Base-by-base conservation (phyloP, 257 asterid species). In the Verbascum thapsus region DNA sequence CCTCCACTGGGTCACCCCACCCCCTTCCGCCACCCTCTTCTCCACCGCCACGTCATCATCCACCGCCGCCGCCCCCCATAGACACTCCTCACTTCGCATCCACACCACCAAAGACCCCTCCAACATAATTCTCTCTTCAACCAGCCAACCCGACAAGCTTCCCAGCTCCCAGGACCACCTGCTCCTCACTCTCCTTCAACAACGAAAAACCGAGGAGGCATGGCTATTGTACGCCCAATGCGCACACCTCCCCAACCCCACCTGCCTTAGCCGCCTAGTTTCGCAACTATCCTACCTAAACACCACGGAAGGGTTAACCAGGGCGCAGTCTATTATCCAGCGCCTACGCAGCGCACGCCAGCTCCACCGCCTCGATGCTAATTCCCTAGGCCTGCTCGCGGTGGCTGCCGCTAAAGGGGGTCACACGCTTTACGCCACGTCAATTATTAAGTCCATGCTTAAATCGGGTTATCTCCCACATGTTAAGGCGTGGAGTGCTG, bases 401-500 rank as follows among this genome's bases (percentile, higher is more conserved):
- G 88, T 83, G 65, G 94, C 97, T 2, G 95, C 99, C 13, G 94
- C 88, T 51, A 92, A 92, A 75, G 81, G 85, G 60, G 95, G 96
- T 12, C 96, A 89, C 72, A 77, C 83, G 0, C 89, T 87, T n/a
- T 89, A 94, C 50, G 97, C 96, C 26, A 67, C 88, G 5, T 89
- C 96, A 7, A 82, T 94, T 53, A 72, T 92, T 70, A 89, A 80
- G 63, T 89, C 99, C 38, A 92, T 92, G 99, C 83, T 92, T 9
- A 89, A 80, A 30, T 85, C 97, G 0, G 97, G 99, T 5, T 92
- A 89, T 51, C 84, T 89, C 7, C 97, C 99, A 0, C 96, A 92
- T 53, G 95, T 92, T 39, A 89, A 92, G 64, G 96, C 99, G 17
- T 92, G 97, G 99, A 90, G 97, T 41, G 90, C 97, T 26, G 99